Evolutionary conservation across 78 protist species (phyloP).

Genomic region (Planoprotostelium fungivorum): DNA sequence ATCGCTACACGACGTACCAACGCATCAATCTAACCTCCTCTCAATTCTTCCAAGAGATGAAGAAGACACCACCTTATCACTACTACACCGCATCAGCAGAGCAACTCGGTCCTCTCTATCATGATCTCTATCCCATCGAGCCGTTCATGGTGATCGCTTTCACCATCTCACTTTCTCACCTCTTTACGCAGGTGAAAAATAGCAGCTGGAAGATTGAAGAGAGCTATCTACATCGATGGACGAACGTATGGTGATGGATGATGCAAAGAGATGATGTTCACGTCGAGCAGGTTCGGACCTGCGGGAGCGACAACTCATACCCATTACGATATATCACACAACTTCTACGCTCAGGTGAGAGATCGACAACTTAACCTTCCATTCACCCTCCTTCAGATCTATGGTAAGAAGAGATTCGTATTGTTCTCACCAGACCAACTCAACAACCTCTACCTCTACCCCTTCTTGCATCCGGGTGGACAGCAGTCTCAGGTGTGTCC

Average conservation of each 20-base stretch:
- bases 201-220: neutral
- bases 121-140: neutral
- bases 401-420: slow-evolving; percentile 6
- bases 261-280: too few species aligned
- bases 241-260: neutral
- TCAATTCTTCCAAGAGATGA: neutral
- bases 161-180: too few species aligned
- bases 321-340: slow-evolving; percentile 6
- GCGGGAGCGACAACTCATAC: slow-evolving; percentile 2
- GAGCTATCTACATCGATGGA: neutral
- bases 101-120: neutral
- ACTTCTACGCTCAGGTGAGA: neutral
- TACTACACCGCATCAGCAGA: neutral
- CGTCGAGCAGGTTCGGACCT: neutral
- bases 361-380: neutral
- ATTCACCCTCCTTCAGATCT: neutral
- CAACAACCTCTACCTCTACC: slow-evolving; percentile 2
- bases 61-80: neutral
- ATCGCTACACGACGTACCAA: neutral
- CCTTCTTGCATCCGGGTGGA: neutral
- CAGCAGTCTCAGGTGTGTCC: neutral
- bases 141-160: neutral
- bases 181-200: too few species aligned
- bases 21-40: neutral
- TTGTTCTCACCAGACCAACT: neutral